These are phyloP conservation scores for Metschnikowia kunwiensis DNA, from an alignment of 805 yeast genomes.

Conservation along the genomic window DNA sequence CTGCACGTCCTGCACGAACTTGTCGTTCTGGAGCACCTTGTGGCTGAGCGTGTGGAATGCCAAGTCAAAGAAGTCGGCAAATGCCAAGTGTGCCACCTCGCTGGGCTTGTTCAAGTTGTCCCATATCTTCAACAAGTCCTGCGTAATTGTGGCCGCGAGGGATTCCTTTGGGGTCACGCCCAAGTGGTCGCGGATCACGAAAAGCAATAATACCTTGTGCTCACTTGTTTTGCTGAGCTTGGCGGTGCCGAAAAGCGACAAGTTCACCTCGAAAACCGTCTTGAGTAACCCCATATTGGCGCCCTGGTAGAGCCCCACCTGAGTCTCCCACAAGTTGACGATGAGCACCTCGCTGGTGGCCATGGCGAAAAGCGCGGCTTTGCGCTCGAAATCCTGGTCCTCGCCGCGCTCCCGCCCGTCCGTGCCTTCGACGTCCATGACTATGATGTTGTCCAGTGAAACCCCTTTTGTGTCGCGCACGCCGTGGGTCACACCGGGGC, in stretches of 20 bases:
- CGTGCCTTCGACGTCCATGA: conserved; percentile 98
- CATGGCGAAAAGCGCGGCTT: conserved; percentile 91
- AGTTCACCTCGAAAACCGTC: conserved; percentile 94
- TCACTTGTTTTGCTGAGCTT: conserved; percentile 27
- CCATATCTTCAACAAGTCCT: conserved; percentile 82
- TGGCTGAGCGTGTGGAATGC: conserved; percentile 81
- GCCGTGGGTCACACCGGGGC: conserved; percentile 27
- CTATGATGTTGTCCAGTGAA: conserved; percentile 49
- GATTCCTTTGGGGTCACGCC: conserved; percentile 81
- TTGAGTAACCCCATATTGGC: conserved; percentile 94
- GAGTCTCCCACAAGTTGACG: conserved; percentile 95
- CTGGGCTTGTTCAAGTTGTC: conserved; percentile 68
- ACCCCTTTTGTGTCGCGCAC: conserved; percentile 5
- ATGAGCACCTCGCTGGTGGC: conserved; percentile 88
- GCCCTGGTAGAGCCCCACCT: conserved; percentile 95
- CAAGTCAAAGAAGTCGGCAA: conserved; percentile 80
- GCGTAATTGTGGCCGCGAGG: conserved; percentile 61
- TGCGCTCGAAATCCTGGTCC: conserved; percentile 96
- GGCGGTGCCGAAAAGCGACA: conserved; percentile 72
- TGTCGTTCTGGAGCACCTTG: conserved; percentile 74
- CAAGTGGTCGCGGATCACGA: conserved; percentile 89
- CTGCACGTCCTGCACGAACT: conserved; percentile 60
- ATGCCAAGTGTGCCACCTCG: conserved; percentile 49
- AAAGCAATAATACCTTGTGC: conserved; percentile 67
- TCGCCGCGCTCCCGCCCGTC: conserved; percentile 98